Conservation (phyloP, 2,329 filamentous ascomycete genomes). For the Penicillium glabrum region DNA sequence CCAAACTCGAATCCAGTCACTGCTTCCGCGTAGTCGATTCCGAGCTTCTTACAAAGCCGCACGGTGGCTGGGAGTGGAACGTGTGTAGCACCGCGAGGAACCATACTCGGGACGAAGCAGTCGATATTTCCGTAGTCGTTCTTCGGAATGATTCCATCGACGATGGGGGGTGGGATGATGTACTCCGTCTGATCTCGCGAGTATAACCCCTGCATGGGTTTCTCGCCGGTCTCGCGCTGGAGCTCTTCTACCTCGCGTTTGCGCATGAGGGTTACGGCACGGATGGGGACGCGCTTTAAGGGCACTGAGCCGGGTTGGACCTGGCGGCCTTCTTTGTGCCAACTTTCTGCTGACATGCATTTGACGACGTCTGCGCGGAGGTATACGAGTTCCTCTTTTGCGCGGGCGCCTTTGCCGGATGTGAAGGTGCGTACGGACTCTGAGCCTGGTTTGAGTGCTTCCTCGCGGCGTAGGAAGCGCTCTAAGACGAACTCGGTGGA, state of each 20-base stretch:
- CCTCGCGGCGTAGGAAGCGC: slow-evolving; percentile 85
- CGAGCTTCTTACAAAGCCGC: slow-evolving; percentile 77
- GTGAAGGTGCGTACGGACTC: slow-evolving; percentile 72
- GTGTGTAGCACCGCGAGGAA: slow-evolving; percentile 80
- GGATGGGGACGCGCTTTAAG: slow-evolving; percentile 83
- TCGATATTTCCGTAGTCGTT: slow-evolving; percentile 97
- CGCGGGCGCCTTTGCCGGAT: slow-evolving; percentile 70
- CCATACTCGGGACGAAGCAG: slow-evolving; percentile 90
- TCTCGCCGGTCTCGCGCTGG: slow-evolving; percentile 75
- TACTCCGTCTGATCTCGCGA: slow-evolving; percentile 84
- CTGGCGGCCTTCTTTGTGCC: slow-evolving; percentile 92
- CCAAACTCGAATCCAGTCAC: slow-evolving; percentile 97
- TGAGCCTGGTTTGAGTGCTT: slow-evolving; percentile 72
- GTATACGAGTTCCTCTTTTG: slow-evolving; percentile 78
- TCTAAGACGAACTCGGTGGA: slow-evolving; percentile 83
- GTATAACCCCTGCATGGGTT: slow-evolving; percentile 83
- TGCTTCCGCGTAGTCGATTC: slow-evolving; percentile 88
- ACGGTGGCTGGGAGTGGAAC: slow-evolving; percentile 75
- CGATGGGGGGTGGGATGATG: slow-evolving; percentile 87
- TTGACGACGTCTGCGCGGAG: slow-evolving; percentile 74
- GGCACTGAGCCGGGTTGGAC: slow-evolving; percentile 70
- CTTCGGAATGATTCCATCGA: slow-evolving; percentile 83
- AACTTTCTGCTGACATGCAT: slow-evolving; percentile 91
- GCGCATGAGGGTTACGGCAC: slow-evolving; percentile 83
- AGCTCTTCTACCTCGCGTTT: slow-evolving; percentile 87